Evolutionary conservation across 176 grass and related monocot genomes (phyloP).

Genomic region (Aegilops sharonensis): DNA sequence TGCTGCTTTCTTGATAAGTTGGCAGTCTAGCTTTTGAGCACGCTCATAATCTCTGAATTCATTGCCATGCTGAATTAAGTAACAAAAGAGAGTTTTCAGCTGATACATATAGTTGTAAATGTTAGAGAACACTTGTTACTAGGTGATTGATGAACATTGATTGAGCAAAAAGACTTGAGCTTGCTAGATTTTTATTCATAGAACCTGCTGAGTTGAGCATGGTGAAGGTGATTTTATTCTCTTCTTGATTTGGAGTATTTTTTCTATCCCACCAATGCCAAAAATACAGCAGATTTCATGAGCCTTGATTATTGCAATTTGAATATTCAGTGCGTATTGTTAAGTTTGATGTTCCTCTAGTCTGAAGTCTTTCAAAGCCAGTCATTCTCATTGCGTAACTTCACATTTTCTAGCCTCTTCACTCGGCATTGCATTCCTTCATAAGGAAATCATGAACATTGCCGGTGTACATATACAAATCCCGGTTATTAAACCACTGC

Average conservation of each 20-base stretch:
- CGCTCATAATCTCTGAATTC: background rate
- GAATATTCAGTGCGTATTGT: background rate
- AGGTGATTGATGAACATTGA: background rate
- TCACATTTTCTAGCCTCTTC: too few relatives aligned
- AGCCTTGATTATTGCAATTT: background rate
- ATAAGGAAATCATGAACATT: too few relatives aligned
- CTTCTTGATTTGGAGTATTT: background rate
- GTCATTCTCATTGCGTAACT: too few relatives aligned
- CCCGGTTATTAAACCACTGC: too few relatives aligned
- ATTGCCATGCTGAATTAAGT: background rate
- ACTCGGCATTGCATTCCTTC: too few relatives aligned
- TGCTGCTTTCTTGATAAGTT: background rate
- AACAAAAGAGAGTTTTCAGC: background rate
- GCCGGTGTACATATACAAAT: too few relatives aligned
- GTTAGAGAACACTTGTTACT: background rate
- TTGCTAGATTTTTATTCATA: background rate
- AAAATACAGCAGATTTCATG: background rate
- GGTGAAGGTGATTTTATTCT: background rate
- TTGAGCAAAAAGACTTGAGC: background rate
- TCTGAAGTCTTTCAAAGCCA: too few relatives aligned
- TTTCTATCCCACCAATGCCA: background rate
- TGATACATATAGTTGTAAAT: background rate
- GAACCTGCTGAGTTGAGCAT: background rate
- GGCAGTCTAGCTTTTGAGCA: background rate
- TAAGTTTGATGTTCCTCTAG: too few relatives aligned